Evolutionary conservation across 345 rosid genomes (phyloP).

Genomic region (Limnanthes douglasii): DNA sequence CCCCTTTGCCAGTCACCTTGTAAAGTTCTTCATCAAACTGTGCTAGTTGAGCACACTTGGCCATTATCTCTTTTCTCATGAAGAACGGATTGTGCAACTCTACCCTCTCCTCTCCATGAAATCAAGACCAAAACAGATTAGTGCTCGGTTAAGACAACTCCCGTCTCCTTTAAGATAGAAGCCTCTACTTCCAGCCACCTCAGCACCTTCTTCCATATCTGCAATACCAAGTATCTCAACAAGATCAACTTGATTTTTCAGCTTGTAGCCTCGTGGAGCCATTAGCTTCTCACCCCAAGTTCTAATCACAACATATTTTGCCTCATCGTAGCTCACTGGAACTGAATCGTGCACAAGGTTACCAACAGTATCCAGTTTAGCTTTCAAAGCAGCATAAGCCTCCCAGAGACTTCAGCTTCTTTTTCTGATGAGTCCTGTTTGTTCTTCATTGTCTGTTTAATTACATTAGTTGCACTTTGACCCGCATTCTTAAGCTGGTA

Average conservation of each 20-base stretch:
- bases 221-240: conserved; percentile 82
- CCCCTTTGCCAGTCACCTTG: conserved; percentile 64
- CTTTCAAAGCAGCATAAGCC: conserved; percentile 34
- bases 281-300: conserved; percentile 45
- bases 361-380: conserved; percentile 51
- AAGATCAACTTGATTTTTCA: conserved; percentile 85
- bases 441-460: conserved; percentile 36
- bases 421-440: conserved; percentile 32
- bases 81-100: conserved; percentile 48
- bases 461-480: conserved; percentile 39
- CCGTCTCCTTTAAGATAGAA: conserved; percentile 49
- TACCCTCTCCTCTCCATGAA: conserved; percentile 37
- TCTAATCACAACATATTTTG: conserved; percentile 44
- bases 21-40: conserved; percentile 64
- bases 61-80: conserved; percentile 47
- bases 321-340: conserved; percentile 64
- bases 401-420: conserved; percentile 59
- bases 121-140: conserved; percentile 42
- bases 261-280: conserved; percentile 23
- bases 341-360: conserved; percentile 90
- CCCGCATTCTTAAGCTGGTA: conserved; percentile 35
- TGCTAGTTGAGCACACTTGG: conserved; percentile 52
- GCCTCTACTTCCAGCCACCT: conserved; percentile 47
- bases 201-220: conserved; percentile 43
- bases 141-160: conserved; percentile 40